Evolutionary conservation across 2,329 filamentous ascomycete species (phyloP), one percentile per base, ranked within the genome.

Genomic region (Elsinoe australis): DNA sequence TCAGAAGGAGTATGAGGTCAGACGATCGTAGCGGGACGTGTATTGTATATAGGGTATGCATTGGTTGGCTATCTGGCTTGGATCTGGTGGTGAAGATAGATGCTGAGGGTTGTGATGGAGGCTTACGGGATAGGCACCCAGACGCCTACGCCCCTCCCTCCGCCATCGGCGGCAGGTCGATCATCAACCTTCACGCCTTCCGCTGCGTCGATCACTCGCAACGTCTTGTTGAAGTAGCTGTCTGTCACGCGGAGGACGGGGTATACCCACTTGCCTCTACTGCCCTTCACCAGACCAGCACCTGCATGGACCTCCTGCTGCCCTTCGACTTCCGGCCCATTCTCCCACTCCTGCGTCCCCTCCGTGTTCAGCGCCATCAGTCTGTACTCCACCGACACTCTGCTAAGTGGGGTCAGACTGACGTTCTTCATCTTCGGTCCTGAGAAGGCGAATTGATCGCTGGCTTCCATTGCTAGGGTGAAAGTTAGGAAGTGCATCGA

Each of bases 401-500:
- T 72, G 51, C 86, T 89, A 53, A 95, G 71, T 0, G 92, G 92
- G 36, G 95, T 75, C 33, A 96, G 69, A 59, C 92, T 87, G 46
- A 95, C 58, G 1, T 83, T 83, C 9, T 80, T 82, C 55, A 84
- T 75, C 68, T 96, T 96, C 1, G 86, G 73, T 0, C 92, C 92
- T 5, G 86, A 88, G 65, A 98, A 96, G 0, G 88, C 90, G 66
- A 96, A 96, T 47, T 87, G 79, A 54, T 94, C 87, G 61, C 80
- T 90, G 2, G 88, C 85, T 57, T 98, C 90, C 88, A 98, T 94
- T 19, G 75, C 80, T 41, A 96, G 66, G 22, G 86, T 88, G 67
- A 98, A 98, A 0, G 89, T 95, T 42, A 98, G 76, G 66, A 95
- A 94, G 64, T 98, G 92, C 63, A 82, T 84, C 0, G 90, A 95